Conservation (phyloP, 139 green algal genomes). For the Mesotaenium endlicherianum region DNA sequence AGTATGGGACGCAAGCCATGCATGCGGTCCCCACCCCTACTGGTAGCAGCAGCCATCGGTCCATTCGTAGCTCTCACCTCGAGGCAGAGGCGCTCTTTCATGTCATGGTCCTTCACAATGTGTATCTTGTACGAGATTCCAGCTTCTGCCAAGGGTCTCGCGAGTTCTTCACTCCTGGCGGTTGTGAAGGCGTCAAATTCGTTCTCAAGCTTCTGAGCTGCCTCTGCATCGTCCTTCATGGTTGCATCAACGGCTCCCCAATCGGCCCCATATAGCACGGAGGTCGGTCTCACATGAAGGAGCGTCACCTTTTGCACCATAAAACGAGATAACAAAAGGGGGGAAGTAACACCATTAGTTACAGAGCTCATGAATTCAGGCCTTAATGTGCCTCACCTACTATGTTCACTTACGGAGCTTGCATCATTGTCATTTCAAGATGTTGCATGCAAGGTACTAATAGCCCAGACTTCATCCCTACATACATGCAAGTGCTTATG, state of each 20-base stretch:
- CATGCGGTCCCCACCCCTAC: no score
- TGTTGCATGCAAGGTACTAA: no score
- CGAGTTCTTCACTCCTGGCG: conserved; percentile 12
- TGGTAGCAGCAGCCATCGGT: no score
- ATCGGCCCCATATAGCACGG: conserved; percentile 24
- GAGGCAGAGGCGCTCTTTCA: conserved; percentile 42
- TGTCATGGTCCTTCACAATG: conserved; percentile 46
- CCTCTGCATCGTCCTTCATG: not conserved
- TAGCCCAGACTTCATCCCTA: no score
- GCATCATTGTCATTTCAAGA: no score
- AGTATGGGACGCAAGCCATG: no score
- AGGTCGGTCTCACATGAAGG: conserved; percentile 23
- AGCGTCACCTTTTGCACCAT: conserved; percentile 7
- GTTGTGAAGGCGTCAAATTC: conserved; percentile 17
- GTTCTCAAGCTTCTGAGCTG: not conserved
- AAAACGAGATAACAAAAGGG: no score
- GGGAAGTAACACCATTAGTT: no score
- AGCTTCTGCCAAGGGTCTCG: conserved; percentile 7
- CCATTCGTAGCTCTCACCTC: conserved; percentile 34
- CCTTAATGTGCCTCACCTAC: no score
- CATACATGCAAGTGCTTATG: no score
- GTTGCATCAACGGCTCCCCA: conserved; percentile 9
- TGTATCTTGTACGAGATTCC: conserved; percentile 9
- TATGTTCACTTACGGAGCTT: no score
- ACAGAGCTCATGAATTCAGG: no score